Percentiles rank a stretch among this genome's conserved stretches.
Conservation (phyloP, 805 yeast genomes). For the Kregervanrija fluxuum region DNA sequence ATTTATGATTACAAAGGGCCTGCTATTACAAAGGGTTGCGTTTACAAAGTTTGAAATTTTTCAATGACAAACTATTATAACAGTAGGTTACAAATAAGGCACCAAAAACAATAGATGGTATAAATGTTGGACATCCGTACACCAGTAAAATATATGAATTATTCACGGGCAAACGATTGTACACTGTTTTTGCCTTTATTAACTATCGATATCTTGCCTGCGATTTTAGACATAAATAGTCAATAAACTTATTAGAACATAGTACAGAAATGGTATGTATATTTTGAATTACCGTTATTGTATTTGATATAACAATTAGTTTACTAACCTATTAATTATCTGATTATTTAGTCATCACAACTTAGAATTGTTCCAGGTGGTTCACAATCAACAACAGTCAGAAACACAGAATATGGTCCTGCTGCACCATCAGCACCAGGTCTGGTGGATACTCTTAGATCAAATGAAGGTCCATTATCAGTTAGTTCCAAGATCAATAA, state of each 20-base stretch:
- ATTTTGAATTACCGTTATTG: neutral
- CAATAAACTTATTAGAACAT: neutral
- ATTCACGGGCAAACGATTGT: no score
- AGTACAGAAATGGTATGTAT: neutral
- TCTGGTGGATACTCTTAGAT: constrained; percentile 60
- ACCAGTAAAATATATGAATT: no score
- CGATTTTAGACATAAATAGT: no score
- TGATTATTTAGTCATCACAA: constrained; percentile 15
- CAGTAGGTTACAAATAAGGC: no score
- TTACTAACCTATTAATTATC: neutral
- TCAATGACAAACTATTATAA: no score
- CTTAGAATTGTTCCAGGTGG: constrained; percentile 51
- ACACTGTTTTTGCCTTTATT: no score
- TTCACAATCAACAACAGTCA: constrained; percentile 37
- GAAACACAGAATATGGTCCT: constrained; percentile 44
- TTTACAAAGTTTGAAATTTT: no score
- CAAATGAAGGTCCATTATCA: constrained; percentile 55
- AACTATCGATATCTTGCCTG: no score
- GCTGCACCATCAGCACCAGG: constrained; percentile 63
- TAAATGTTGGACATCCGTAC: no score
- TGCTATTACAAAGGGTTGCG: no score
- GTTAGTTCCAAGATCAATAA: constrained; percentile 58
- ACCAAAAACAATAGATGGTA: no score
- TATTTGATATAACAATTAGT: neutral
- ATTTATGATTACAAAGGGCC: no score